Conservation (phyloP, 1,284 basidiomycete species). For the Cutaneotrichosporon sp. region DNA sequence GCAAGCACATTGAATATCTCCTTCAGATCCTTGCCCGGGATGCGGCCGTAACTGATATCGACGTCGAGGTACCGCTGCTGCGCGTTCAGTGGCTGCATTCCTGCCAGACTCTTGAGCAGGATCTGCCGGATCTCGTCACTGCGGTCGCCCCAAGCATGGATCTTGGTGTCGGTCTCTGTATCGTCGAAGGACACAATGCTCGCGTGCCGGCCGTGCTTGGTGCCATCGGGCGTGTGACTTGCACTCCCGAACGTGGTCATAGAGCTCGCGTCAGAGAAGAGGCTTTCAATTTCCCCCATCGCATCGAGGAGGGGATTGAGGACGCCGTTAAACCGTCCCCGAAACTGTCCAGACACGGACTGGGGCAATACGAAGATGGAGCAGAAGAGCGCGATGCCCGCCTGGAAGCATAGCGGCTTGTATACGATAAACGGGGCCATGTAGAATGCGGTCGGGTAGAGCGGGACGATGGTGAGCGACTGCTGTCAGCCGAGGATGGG, state of each 20-base stretch:
- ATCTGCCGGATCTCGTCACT: constrained; percentile 31
- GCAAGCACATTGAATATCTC: constrained; percentile 37
- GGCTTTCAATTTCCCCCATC: constrained; percentile 28
- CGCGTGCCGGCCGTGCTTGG: background rate
- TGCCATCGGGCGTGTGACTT: background rate
- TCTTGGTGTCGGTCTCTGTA: constrained; percentile 5
- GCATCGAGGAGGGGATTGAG: constrained; percentile 31
- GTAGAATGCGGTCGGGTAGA: constrained; percentile 35
- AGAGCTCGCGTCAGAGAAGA: constrained; percentile 24
- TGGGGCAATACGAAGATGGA: constrained; percentile 43
- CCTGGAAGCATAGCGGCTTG: constrained; percentile 45
- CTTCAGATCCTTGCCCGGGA: constrained; percentile 38
- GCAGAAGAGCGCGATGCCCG: constrained; percentile 31
- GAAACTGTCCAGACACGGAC: constrained; percentile 42
- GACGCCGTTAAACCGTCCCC: constrained; percentile 35
- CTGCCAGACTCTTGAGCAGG: constrained; percentile 33
- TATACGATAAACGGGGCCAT: constrained; percentile 38
- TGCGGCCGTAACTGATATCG: constrained; percentile 42
- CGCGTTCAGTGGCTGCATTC: constrained; percentile 37
- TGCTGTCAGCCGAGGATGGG: constrained; percentile 6
- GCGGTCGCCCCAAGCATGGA: constrained; percentile 35
- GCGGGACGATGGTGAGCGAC: constrained; percentile 34
- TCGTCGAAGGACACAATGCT: constrained; percentile 1
- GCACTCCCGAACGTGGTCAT: constrained; percentile 8
- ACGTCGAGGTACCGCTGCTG: constrained; percentile 42